phyloP scores from a whole-genome alignment of 1,284 basidiomycete genomes.

The Cystobasidium sp. region DNA sequence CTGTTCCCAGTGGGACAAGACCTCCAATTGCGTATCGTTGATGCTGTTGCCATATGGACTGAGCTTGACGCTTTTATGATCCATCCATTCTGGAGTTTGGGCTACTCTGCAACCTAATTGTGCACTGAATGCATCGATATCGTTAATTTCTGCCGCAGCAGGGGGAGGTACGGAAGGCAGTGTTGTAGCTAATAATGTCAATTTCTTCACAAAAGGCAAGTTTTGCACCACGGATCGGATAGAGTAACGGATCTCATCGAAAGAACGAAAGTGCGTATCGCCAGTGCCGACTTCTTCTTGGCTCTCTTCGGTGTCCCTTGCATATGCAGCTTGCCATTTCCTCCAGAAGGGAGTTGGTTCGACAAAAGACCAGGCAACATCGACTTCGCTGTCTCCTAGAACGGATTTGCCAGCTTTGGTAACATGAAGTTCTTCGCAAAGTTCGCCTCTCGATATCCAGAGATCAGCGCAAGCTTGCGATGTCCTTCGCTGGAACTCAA shows the following conservation, averaged over 20 bases:
- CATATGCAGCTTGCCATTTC: conserved; percentile 30
- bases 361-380: conserved; percentile 31
- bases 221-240: conserved; percentile 45
- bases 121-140: background rate
- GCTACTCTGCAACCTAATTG: conserved; percentile 14
- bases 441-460: conserved; percentile 19
- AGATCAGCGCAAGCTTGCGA: conserved; percentile 35
- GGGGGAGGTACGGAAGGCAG: conserved; percentile 19
- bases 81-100: conserved; percentile 29
- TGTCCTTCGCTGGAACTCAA: conserved; percentile 17
- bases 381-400: conserved; percentile 25
- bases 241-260: conserved; percentile 50
- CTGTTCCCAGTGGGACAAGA: conserved; percentile 44
- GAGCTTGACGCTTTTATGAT: conserved; percentile 6
- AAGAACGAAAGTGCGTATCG: conserved; percentile 26
- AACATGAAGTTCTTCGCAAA: conserved; percentile 15
- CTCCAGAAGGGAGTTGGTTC: conserved; percentile 17
- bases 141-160: background rate
- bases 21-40: conserved; percentile 5
- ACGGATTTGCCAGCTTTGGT: background rate
- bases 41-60: conserved; percentile 2
- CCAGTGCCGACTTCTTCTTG: conserved; percentile 23
- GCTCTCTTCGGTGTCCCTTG: background rate
- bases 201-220: conserved; percentile 28
- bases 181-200: conserved; percentile 25